Conservation (phyloP, 192 early-diverging fungal genomes). For the Allomyces arbusculus region DNA sequence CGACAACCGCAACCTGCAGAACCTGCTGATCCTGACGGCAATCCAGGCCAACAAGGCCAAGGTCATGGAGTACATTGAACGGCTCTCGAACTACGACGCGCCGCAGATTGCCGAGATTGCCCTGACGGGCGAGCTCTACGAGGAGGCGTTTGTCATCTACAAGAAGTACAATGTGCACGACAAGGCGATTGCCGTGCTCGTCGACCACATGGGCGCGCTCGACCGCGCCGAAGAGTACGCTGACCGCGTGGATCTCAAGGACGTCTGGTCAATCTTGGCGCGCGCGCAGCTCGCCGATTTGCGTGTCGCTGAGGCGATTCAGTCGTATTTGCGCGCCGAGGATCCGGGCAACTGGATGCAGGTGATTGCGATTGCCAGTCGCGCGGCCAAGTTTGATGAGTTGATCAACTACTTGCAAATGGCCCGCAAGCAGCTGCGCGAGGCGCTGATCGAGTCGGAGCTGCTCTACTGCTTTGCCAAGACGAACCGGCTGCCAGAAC, state of each 20-base stretch:
- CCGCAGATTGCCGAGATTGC: slow-evolving; percentile 94
- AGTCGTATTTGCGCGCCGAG: slow-evolving; percentile 91
- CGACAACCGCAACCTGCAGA: slow-evolving; percentile 92
- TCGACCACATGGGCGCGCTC: slow-evolving; percentile 77
- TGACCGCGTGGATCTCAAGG: slow-evolving; percentile 69
- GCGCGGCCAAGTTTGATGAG: slow-evolving; percentile 81
- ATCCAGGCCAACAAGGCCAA: slow-evolving; percentile 79
- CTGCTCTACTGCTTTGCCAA: slow-evolving; percentile 90
- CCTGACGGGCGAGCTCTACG: slow-evolving; percentile 65
- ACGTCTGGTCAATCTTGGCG: slow-evolving; percentile 87
- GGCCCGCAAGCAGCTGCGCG: slow-evolving; percentile 87
- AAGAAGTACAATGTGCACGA: slow-evolving; percentile 80
- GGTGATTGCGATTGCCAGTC: slow-evolving; percentile 59
- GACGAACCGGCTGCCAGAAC: slow-evolving; percentile 69
- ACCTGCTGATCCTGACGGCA: slow-evolving; percentile 90
- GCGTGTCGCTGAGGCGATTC: slow-evolving; percentile 86
- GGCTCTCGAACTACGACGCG: slow-evolving; percentile 89
- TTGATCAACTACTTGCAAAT: slow-evolving; percentile 83
- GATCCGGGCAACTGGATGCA: slow-evolving; percentile 75
- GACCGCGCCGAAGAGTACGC: slow-evolving; percentile 95
- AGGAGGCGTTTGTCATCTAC: slow-evolving; percentile 94
- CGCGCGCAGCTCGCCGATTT: slow-evolving; percentile 82
- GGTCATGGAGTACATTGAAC: slow-evolving; percentile 91
- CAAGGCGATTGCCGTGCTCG: slow-evolving; percentile 74
- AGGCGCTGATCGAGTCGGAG: slow-evolving; percentile 89